Evolutionary conservation across 2,329 filamentous ascomycete genomes (phyloP).

Genomic region (Lasiodiplodia gonubiensis): DNA sequence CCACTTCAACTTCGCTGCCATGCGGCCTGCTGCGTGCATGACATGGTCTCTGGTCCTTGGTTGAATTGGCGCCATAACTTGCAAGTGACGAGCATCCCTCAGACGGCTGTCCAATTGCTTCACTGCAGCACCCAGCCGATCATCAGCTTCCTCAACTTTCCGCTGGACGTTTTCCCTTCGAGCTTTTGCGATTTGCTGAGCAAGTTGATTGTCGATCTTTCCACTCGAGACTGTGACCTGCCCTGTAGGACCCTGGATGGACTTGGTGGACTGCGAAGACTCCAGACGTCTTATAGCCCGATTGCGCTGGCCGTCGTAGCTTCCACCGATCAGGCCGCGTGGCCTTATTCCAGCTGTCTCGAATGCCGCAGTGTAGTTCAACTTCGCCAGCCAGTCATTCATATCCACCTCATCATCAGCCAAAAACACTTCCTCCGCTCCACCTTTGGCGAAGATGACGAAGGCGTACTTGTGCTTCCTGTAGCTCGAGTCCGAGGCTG

Average conservation of each 20-base stretch:
- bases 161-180: conserved; percentile 81
- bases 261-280: conserved; percentile 58
- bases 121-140: conserved; percentile 73
- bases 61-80: conserved; percentile 87
- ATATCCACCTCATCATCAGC: conserved; percentile 90
- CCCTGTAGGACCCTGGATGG: conserved; percentile 73
- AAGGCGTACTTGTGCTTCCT: conserved; percentile 97
- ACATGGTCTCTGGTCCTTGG: conserved; percentile 87
- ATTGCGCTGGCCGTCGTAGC: conserved; percentile 81
- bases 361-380: conserved; percentile 96
- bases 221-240: conserved; percentile 76
- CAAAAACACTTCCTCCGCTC: conserved; percentile 86
- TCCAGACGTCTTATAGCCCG: conserved; percentile 75
- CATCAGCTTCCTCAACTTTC: conserved; percentile 82
- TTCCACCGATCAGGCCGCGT: conserved; percentile 81
- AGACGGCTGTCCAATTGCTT: conserved; percentile 82
- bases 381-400: conserved; percentile 94
- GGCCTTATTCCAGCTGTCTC: conserved; percentile 89
- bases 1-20: conserved; percentile 91
- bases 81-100: conserved; percentile 86
- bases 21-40: conserved; percentile 79
- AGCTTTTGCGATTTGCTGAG: conserved; percentile 82
- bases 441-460: conserved; percentile 78
- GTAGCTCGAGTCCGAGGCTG: conserved; percentile 83
- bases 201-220: conserved; percentile 79